phyloP scores from a whole-genome alignment of 176 grass and related monocot species.

The Zoysia pacifica region DNA sequence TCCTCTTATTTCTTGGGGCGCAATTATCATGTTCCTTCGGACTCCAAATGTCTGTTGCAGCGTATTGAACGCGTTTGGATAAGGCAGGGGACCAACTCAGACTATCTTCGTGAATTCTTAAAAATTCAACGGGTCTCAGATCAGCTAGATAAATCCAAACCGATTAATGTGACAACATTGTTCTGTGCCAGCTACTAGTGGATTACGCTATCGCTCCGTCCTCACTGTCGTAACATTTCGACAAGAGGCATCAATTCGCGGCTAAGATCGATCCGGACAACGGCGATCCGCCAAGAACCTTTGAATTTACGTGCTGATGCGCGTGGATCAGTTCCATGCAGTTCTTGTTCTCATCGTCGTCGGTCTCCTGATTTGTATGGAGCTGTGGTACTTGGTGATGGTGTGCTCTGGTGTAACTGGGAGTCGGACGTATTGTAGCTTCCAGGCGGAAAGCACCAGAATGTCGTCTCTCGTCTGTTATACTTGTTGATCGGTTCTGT shows the following conservation, averaged over 20 bases:
- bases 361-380: conserved; percentile 9
- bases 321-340: not conserved
- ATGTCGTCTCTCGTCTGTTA: not conserved
- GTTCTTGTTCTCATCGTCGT: not conserved
- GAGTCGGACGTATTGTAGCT: not conserved
- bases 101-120: no score
- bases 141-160: no score
- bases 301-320: not conserved
- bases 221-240: not conserved
- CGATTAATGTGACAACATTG: no score
- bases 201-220: no score
- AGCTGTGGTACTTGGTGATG: not conserved
- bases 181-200: no score
- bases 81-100: no score
- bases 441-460: conserved; percentile 16
- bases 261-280: not conserved
- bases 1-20: not conserved
- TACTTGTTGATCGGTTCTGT: not conserved
- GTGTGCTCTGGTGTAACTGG: not conserved
- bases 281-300: not conserved
- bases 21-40: not conserved
- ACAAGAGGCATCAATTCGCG: not conserved
- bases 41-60: not conserved
- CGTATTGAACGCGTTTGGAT: not conserved
- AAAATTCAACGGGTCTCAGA: no score